Evolutionary conservation across 2,329 filamentous ascomycete species (phyloP).

Genomic region (Epichloe baconii): DNA sequence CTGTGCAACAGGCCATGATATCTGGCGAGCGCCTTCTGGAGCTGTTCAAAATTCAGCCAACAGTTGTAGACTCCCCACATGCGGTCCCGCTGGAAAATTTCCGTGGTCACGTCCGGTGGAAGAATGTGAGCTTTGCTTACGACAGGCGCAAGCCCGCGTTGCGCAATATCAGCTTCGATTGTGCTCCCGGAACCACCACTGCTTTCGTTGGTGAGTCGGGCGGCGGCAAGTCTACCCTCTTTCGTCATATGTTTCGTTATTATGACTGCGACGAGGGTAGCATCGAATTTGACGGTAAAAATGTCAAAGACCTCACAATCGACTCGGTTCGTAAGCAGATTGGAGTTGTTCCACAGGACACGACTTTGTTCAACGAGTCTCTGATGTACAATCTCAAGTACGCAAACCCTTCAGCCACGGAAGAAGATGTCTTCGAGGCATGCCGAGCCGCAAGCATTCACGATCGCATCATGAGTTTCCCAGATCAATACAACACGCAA

Average conservation of each 20-base stretch:
- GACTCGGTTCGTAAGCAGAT: slow-evolving; percentile 86
- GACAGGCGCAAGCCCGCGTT: slow-evolving; percentile 76
- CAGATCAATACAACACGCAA: slow-evolving; percentile 77
- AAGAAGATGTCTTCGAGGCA: slow-evolving; percentile 70
- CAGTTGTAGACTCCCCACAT: slow-evolving; percentile 64
- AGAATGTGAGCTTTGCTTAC: slow-evolving; percentile 83
- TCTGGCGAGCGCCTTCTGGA: slow-evolving; percentile 91
- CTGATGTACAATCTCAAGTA: slow-evolving; percentile 93
- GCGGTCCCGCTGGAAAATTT: slow-evolving; percentile 54
- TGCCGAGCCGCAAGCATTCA: slow-evolving; percentile 84
- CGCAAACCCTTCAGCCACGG: slow-evolving; percentile 66
- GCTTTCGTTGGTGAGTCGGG: slow-evolving; percentile 94
- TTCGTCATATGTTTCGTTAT: slow-evolving; percentile 90
- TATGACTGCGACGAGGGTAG: slow-evolving; percentile 74
- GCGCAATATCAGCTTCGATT: slow-evolving; percentile 72
- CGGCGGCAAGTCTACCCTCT: slow-evolving; percentile 92
- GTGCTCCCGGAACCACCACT: slow-evolving; percentile 80
- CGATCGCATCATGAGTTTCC: slow-evolving; percentile 80
- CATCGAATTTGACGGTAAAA: slow-evolving; percentile 72
- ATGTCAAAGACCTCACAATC: slow-evolving; percentile 79
- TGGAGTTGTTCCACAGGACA: slow-evolving; percentile 94
- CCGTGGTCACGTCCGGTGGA: slow-evolving; percentile 72
- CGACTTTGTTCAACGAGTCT: slow-evolving; percentile 85
- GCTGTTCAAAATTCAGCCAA: slow-evolving; percentile 90
- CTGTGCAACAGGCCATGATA: slow-evolving; percentile 93